Evolutionary conservation across 2,329 filamentous ascomycete species (phyloP).

Genomic region (Sclerotinia sclerotiorum): DNA sequence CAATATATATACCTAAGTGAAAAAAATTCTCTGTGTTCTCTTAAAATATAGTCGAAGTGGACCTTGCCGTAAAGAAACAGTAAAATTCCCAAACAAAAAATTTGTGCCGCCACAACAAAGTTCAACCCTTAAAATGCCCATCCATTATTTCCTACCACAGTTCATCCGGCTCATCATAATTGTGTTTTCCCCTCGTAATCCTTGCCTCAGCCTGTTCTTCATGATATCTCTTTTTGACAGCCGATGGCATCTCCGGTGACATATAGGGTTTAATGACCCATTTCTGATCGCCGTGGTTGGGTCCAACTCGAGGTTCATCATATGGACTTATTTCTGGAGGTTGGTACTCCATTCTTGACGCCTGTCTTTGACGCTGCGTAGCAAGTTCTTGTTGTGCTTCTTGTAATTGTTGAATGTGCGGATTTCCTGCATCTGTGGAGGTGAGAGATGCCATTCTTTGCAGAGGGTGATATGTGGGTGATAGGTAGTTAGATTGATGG

Average conservation of each 20-base stretch:
- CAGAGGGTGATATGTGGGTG: conserved; percentile 5
- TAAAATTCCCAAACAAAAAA: neutral
- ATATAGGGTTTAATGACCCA: conserved; percentile 16
- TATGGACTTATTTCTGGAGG: conserved; percentile 10
- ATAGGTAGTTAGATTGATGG: neutral
- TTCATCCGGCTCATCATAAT: conserved; percentile 18
- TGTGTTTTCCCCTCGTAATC: conserved; percentile 1
- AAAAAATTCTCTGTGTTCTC: no score
- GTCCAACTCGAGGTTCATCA: neutral
- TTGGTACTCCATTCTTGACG: neutral
- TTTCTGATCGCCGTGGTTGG: neutral
- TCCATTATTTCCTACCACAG: conserved; percentile 14
- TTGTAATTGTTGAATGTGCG: conserved; percentile 12
- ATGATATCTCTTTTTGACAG: conserved; percentile 4
- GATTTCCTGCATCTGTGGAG: conserved; percentile 4
- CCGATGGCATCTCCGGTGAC: conserved; percentile 1
- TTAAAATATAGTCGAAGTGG: neutral
- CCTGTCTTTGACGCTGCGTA: conserved; percentile 9
- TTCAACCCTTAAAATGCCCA: neutral
- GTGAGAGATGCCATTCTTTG: conserved; percentile 10
- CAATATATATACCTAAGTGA: no score
- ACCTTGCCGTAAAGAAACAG: neutral
- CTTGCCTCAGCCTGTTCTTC: neutral
- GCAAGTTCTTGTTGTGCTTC: conserved; percentile 14
- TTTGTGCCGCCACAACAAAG: neutral